Evolutionary conservation across 75 land plant species (phyloP).

Genomic region (Picea glauca): DNA sequence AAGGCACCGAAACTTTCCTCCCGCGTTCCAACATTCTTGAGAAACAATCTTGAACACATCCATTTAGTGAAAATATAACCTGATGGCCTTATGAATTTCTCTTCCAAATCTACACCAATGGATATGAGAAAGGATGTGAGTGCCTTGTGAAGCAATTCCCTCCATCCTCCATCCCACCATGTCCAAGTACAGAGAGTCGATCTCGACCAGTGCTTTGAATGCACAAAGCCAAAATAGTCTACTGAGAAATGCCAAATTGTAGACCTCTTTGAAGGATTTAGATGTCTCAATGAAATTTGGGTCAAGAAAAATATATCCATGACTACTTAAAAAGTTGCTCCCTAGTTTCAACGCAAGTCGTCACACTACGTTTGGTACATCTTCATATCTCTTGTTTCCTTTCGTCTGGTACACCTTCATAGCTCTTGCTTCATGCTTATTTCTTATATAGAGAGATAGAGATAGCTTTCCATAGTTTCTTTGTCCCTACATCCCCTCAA

Average conservation of each 20-base stretch:
- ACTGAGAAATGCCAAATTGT: constrained; percentile 36
- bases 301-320: constrained; percentile 14
- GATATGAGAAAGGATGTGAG: constrained; percentile 20
- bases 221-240: constrained; percentile 58
- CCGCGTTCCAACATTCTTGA: too few species aligned
- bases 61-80: constrained; percentile 57
- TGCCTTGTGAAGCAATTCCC: constrained; percentile 4
- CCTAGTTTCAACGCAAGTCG: constrained; percentile 20
- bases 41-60: constrained; percentile 11
- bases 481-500: too few species aligned
- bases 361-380: too few species aligned
- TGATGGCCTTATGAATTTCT: constrained; percentile 32
- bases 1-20: not conserved
- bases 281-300: constrained; percentile 15
- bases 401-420: too few species aligned
- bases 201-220: constrained; percentile 37
- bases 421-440: too few species aligned
- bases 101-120: constrained; percentile 39
- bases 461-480: too few species aligned
- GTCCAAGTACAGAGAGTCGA: constrained; percentile 49
- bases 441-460: too few species aligned
- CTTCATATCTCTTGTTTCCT: too few species aligned
- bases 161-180: constrained; percentile 18
- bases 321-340: constrained; percentile 11
- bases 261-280: constrained; percentile 25